These are phyloP conservation scores for Globisporangium middletonii DNA, from an alignment of 352 stramenopile species.

Conservation along the genomic window DNA sequence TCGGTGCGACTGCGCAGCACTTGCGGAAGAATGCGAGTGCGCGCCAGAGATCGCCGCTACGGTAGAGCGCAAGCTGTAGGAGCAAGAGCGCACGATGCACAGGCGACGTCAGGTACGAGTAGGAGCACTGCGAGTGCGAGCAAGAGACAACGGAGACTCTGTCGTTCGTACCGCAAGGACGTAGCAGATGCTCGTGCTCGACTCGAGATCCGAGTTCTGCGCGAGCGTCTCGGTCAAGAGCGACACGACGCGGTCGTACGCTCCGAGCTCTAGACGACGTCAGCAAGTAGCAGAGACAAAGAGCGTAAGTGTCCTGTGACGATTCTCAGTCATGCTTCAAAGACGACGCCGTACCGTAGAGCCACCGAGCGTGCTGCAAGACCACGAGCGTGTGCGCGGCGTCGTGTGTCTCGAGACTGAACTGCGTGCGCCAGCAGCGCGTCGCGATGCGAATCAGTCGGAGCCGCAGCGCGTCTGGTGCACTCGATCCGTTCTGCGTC, in stretches of 20 bases:
- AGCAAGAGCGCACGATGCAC: neutral
- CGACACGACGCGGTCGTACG: slow-evolving; percentile 18
- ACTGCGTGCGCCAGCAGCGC: slow-evolving; percentile 43
- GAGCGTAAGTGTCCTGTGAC: neutral
- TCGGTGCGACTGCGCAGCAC: slow-evolving; percentile 30
- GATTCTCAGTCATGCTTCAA: neutral
- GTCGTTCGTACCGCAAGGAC: slow-evolving; percentile 33
- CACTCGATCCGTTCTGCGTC: neutral
- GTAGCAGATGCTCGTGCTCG: slow-evolving; percentile 25
- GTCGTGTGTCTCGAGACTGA: slow-evolving; percentile 42
- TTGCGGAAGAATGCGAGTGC: slow-evolving; percentile 43
- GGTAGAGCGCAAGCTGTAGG: slow-evolving; percentile 32
- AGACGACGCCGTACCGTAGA: slow-evolving; percentile 40
- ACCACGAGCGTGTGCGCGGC: slow-evolving; percentile 8
- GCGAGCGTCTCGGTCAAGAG: slow-evolving; percentile 14
- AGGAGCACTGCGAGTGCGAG: neutral
- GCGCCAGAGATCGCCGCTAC: slow-evolving; percentile 29
- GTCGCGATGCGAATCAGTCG: slow-evolving; percentile 28
- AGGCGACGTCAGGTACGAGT: neutral
- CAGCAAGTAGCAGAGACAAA: neutral
- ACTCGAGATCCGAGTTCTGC: slow-evolving; percentile 2
- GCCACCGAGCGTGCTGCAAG: slow-evolving; percentile 64
- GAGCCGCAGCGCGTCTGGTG: neutral
- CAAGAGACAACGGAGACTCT: neutral
- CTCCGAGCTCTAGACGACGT: slow-evolving; percentile 25